Percentiles rank a stretch among this genome's conserved stretches.
These are phyloP conservation scores for Cytospora leucostoma DNA, from an alignment of 2,329 filamentous ascomycete genomes.

Conservation along the genomic window DNA sequence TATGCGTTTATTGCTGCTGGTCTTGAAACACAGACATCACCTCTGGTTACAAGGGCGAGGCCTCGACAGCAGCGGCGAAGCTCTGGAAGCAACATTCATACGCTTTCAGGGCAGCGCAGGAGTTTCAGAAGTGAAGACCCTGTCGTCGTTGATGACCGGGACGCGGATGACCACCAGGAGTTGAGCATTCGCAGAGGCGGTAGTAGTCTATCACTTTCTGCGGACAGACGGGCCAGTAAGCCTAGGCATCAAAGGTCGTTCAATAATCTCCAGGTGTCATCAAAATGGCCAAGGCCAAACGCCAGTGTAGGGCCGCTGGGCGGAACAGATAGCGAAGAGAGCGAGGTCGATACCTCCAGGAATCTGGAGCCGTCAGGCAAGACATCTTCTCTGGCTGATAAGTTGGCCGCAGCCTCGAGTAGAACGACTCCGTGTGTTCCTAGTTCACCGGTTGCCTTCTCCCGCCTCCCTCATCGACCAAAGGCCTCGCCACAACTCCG, in stretches of 20 bases:
- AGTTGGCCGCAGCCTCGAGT: not conserved
- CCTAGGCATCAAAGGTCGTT: conserved; percentile 32
- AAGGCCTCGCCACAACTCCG: conserved; percentile 12
- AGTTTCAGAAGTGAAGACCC: conserved; percentile 42
- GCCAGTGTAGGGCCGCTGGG: conserved; percentile 15
- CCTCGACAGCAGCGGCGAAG: conserved; percentile 44
- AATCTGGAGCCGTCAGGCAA: conserved; percentile 19
- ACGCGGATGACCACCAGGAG: conserved; percentile 34
- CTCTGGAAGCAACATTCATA: conserved; percentile 52
- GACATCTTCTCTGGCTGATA: not conserved
- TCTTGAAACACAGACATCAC: conserved; percentile 10
- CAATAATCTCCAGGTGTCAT: conserved; percentile 31
- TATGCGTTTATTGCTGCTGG: conserved; percentile 20
- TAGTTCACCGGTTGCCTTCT: conserved; percentile 13
- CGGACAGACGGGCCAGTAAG: conserved; percentile 22
- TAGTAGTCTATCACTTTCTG: not conserved
- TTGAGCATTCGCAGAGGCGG: conserved; percentile 28
- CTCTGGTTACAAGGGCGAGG: conserved; percentile 11
- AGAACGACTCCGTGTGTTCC: not conserved
- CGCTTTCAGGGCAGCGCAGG: conserved; percentile 40
- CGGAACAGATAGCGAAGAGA: conserved; percentile 5
- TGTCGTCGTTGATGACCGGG: conserved; percentile 39
- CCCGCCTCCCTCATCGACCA: conserved; percentile 17
- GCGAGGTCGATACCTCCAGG: conserved; percentile 31
- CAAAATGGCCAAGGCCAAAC: conserved; percentile 25